Base-by-base conservation (phyloP, 129 eudicot genomes). In the Arctium lappa region DNA sequence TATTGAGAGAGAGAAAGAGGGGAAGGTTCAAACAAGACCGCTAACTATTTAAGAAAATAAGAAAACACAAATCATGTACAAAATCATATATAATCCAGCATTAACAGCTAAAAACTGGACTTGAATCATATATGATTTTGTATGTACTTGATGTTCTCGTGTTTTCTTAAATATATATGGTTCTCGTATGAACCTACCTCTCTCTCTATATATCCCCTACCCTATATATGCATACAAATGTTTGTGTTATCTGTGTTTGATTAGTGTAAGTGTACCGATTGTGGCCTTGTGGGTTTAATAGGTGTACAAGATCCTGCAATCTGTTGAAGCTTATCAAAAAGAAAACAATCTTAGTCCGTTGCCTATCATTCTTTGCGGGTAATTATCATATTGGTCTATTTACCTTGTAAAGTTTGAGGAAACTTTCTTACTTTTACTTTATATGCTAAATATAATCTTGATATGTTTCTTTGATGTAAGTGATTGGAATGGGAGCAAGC, bases 401-500 rank as follows among this genome's bases (percentile, higher is more conserved):
- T 60, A 60, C 68, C 68, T 60, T 2, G 29, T 60, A 60, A 53
- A 53, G 27, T 53, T 53, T 15, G 65, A 53, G 65, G 18, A 53
- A 53, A 60, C 68, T 60, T 60, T 60, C 68, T 60, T 60, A 60
- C 3, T 1, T 60, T 60, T 60, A 60, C 29, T 60, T 60, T 60
- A n/a, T 15, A 56, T 3, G 1, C 66, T 56, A 56, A 56, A 15
- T 16, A 60, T 60, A 16, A 60, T 60, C 68, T 60, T 60, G n/a
- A 60, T 60, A 56, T 56, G 27, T 56, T 56, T 56, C 66, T 56
- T 75, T 42, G 33, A 42, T 12, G 12, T 32, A 33, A 96, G 99
- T 76, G 99, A 96, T 31, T 96, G 99, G 99, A 96, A 96, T 38
- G 99, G 99, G 50, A 96, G 99, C 87, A 96, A 96, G 86, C 86